Conservation (phyloP, 2,329 filamentous ascomycete genomes). For the Xylariaceae sp. region DNA sequence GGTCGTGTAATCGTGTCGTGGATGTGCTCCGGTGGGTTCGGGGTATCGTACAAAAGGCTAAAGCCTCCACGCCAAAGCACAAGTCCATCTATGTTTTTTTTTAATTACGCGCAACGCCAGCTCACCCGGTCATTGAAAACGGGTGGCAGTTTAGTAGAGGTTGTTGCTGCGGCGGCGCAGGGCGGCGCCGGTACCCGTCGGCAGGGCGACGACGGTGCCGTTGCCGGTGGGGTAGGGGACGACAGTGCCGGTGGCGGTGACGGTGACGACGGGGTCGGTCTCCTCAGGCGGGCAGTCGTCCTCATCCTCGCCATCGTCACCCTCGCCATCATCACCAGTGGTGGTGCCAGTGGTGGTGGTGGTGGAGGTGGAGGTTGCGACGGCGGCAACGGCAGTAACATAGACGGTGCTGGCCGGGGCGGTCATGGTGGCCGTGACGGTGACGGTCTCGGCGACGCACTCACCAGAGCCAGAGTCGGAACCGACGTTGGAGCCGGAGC, state of each 20-base stretch:
- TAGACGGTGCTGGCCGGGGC: slow-evolving; percentile 23
- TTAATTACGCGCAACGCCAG: background rate
- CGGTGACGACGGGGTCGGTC: slow-evolving; percentile 24
- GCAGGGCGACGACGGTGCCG: slow-evolving; percentile 25
- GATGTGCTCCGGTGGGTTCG: background rate
- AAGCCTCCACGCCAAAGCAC: too few species aligned
- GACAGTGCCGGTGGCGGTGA: slow-evolving; percentile 26
- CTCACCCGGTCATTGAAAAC: too few species aligned
- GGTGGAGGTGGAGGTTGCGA: slow-evolving; percentile 4
- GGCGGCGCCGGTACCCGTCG: slow-evolving; percentile 23
- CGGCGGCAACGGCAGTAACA: slow-evolving; percentile 16
- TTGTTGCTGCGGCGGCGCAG: slow-evolving; percentile 4
- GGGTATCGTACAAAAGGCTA: slow-evolving; percentile 1
- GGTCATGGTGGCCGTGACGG: slow-evolving; percentile 24
- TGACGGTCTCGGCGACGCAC: slow-evolving; percentile 18
- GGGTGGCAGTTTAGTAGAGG: slow-evolving; percentile 13
- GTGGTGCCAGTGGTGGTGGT: slow-evolving; percentile 3
- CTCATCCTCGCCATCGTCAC: slow-evolving; percentile 8
- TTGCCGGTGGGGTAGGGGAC: slow-evolving; percentile 33
- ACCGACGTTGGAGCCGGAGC: slow-evolving; percentile 5
- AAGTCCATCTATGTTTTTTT: background rate
- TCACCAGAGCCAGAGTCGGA: slow-evolving; percentile 11
- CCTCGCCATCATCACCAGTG: slow-evolving; percentile 6
- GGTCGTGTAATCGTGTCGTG: slow-evolving; percentile 1
- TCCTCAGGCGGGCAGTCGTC: slow-evolving; percentile 18